Evolutionary conservation across 305 asterid species (phyloP).

Genomic region (Fraxinus nigra): DNA sequence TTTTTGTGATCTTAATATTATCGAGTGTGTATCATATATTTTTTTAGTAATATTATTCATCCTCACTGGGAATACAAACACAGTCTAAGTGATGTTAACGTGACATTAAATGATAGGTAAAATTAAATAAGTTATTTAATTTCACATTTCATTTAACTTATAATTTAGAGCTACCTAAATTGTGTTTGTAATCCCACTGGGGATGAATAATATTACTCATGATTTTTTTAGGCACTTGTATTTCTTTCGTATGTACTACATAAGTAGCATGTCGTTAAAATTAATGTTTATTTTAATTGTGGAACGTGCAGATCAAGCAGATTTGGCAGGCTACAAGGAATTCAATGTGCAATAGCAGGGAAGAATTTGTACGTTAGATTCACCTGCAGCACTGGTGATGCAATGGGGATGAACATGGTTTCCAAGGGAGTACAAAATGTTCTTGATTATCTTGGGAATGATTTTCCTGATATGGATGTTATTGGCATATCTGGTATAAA

Average conservation of each 20-base stretch:
- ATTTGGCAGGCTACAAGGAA: slow-evolving; percentile 41
- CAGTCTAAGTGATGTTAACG: too few species aligned
- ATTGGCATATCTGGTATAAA: slow-evolving; percentile 47
- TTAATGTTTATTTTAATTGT: not conserved
- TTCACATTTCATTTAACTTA: too few species aligned
- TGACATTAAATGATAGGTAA: too few species aligned
- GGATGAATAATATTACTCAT: too few species aligned
- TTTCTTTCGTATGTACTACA: not conserved
- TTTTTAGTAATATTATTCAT: not conserved
- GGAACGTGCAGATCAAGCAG: slow-evolving; percentile 45
- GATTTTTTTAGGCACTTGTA: not conserved
- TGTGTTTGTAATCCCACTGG: too few species aligned
- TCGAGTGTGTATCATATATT: not conserved
- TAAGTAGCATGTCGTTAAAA: not conserved
- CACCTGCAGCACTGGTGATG: slow-evolving; percentile 51
- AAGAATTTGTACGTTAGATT: slow-evolving; percentile 48
- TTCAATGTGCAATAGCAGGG: slow-evolving; percentile 51
- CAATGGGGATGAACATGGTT: slow-evolving; percentile 62
- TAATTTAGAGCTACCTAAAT: too few species aligned
- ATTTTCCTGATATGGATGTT: slow-evolving; percentile 52
- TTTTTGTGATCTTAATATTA: not conserved
- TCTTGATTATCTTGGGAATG: slow-evolving; percentile 40
- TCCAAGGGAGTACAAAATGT: slow-evolving; percentile 55
- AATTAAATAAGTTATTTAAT: too few species aligned
- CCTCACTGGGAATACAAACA: too few species aligned